phyloP scores from a whole-genome alignment of 139 green algal genomes.

The Coccomyxa sp. region DNA sequence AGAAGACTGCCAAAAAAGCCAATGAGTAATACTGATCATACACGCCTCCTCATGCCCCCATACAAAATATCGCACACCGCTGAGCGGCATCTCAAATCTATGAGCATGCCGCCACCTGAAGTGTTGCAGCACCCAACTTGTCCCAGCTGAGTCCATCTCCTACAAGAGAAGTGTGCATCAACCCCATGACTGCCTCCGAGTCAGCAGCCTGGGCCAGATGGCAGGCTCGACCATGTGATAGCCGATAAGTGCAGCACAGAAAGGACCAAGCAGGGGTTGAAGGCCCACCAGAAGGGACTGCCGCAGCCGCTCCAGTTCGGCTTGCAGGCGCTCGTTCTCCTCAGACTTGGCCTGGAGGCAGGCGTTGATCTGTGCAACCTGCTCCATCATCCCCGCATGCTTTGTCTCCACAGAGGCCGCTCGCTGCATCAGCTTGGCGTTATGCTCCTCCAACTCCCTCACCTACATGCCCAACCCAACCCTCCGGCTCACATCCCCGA shows the following conservation, averaged over 20 bases:
- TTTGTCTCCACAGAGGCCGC: neutral
- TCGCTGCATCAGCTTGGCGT: neutral
- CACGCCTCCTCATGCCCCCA: too few relatives aligned
- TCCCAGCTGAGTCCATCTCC: neutral
- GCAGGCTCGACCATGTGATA: neutral
- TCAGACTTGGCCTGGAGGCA: neutral
- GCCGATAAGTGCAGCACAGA: neutral
- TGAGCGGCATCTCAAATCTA: too few relatives aligned
- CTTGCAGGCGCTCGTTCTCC: constrained; percentile 2
- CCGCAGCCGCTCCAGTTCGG: neutral
- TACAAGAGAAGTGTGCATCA: neutral
- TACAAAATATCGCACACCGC: too few relatives aligned
- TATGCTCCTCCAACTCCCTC: neutral
- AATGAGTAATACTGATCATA: too few relatives aligned
- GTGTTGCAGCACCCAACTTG: neutral
- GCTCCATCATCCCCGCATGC: neutral
- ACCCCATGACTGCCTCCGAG: neutral
- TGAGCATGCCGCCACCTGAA: too few relatives aligned
- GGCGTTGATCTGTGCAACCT: neutral
- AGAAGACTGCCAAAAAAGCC: too few relatives aligned
- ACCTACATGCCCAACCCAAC: neutral
- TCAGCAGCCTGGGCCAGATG: neutral
- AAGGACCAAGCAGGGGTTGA: neutral
- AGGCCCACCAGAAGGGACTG: neutral
- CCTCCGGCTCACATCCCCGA: neutral